Base-by-base conservation (phyloP, 257 asterid species). In the Solanum verrucosum region DNA sequence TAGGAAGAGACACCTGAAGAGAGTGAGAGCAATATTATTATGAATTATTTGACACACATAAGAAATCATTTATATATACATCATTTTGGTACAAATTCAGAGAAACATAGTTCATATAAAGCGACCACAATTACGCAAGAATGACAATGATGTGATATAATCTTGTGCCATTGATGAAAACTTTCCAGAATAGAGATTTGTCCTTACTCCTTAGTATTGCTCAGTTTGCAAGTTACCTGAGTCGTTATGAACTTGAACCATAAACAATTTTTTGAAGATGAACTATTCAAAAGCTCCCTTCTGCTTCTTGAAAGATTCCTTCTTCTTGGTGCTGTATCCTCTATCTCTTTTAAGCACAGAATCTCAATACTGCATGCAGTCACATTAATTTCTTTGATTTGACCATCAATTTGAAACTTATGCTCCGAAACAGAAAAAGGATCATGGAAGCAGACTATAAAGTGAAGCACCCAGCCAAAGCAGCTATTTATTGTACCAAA, bases 281-380 rank as follows among this genome's bases (percentile, higher is more conserved):
- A 29, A 29, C 2, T 18, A 49, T 34, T 82, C 29, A 49, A 49
- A 49, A 49, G 20, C 42, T 82, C 20, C 44, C 42, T 81, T 5
- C 68, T 81, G 85, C 68, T 81, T 27, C 85, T 81, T 46, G 42
- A 37, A 63, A 46, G 27, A 46, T 46, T 81, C 71, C 84, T 44
- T 92, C 90, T 91, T 93, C 65, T 29, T 27, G 42, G 42, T 71
- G 84, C 52, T 92, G 84, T 85, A 92, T 88, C 88, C 89, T 1
- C 93, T 38, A 74, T 93, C 92, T 91, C 97, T 93, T 89, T 90
- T 93, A 90, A 95, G 95, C 90, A 95, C 87, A 96, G 89, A 90
- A 95, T 90, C 95, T 95, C 98, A 84, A 95, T 92, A 88, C 98
- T 95, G 98, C 96, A 92, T 52, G 86, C 74, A 37, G 52, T 20